Base-by-base conservation (phyloP, 257 asterid genomes). In the Solanum medicagineum region DNA sequence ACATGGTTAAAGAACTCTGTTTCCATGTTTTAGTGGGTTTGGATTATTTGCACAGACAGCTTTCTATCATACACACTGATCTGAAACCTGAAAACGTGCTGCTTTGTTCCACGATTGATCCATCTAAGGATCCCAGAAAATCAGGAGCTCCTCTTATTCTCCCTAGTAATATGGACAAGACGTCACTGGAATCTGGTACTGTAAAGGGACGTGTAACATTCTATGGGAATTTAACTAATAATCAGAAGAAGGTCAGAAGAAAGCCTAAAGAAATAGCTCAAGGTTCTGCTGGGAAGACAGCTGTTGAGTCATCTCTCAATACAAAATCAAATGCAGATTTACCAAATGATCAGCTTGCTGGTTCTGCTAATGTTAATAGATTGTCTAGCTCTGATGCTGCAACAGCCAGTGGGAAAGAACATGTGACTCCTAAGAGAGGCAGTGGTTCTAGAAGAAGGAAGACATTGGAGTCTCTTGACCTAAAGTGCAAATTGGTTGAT, bases 11-110 rank as follows among this genome's bases (percentile, higher is more conserved):
- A 91, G 95, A 94, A 90, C 91, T 96, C 49, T 96, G 99, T 83
- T 93, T 87, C 86, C 94, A 93, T 90, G 81, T 93, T 90, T 89
- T 96, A 79, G 97, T 93, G 86, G 98, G 98, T 53, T 85, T 96
- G 92, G 98, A 96, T 88, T 94, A 96, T 90, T 87, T 96, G 90
- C 99, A 96, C 59, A 91, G 94, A 54, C 94, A 93, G 85, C 93
- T 96, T 85, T 94, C 98, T 10, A 96, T 96, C 87, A 96, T 96
- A 88, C 99, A 96, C 90, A 96, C 99, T 10, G 99, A 96, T 92
- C 81, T 96, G 91, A 96, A 96, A 91, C 99, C 98, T 26, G 99
- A 96, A 88, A 96, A 96, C 86, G 86, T 96, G 83, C 90, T 96
- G n/a, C 93, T 96, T 44, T 75, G 89, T 56, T 93, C 97, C 2